Conservation (phyloP, 106 monocot species). For the Acanthochlamys bracteata region DNA sequence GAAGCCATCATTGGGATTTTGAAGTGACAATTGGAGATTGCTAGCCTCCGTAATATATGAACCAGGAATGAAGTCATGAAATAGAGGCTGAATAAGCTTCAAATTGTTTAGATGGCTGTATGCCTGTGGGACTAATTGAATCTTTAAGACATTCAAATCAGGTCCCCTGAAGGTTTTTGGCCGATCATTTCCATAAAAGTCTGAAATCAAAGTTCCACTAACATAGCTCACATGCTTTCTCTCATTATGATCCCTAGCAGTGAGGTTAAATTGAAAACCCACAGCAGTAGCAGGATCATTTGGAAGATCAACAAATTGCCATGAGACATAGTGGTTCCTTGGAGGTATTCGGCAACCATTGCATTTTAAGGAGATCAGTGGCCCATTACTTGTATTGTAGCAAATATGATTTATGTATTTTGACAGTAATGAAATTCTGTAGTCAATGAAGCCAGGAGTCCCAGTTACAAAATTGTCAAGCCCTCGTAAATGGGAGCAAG, state of each 20-base stretch:
- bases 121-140: conserved; percentile 73
- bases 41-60: conserved; percentile 51
- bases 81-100: conserved; percentile 69
- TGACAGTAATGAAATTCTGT: conserved; percentile 44
- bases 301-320: conserved; percentile 87
- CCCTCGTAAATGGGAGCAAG: conserved; percentile 61
- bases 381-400: conserved; percentile 70
- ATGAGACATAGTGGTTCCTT: conserved; percentile 66
- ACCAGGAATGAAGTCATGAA: conserved; percentile 81
- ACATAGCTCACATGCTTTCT: conserved; percentile 60
- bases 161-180: conserved; percentile 74
- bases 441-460: conserved; percentile 61
- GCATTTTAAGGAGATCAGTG: conserved; percentile 69
- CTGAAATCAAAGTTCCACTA: conserved; percentile 53
- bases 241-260: conserved; percentile 51
- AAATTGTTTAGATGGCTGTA: conserved; percentile 50
- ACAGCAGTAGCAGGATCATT: conserved; percentile 70
- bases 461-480: conserved; percentile 44
- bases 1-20: conserved; percentile 51
- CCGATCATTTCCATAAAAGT: conserved; percentile 21
- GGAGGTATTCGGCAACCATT: conserved; percentile 53
- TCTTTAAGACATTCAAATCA: conserved; percentile 66
- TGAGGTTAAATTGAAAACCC: conserved; percentile 84
- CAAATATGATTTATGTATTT: conserved; percentile 43
- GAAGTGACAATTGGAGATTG: conserved; percentile 56